Conservation (phyloP, 1,139 yeast species). For the Diutina pseudorugosa region DNA sequence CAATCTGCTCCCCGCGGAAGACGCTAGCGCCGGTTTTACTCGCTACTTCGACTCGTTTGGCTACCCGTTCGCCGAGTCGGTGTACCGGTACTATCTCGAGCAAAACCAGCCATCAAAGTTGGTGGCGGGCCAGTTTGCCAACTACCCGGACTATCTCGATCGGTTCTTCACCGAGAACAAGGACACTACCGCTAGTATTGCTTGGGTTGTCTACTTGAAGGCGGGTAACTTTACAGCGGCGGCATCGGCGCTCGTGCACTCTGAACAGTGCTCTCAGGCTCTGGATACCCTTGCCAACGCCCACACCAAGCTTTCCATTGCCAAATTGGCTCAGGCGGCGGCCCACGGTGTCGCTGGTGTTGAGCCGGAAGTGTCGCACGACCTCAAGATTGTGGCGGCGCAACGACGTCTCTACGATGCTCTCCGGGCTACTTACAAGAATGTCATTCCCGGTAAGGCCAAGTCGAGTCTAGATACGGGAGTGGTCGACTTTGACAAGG, state of each 20-base stretch:
- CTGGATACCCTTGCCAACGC: slow-evolving; percentile 33
- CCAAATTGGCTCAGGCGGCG: slow-evolving; percentile 44
- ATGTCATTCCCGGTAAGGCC: slow-evolving; percentile 10
- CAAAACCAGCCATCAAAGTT: slow-evolving; percentile 42
- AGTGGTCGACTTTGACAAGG: slow-evolving; percentile 9
- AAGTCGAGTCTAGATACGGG: slow-evolving; percentile 12
- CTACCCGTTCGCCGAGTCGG: slow-evolving; percentile 53
- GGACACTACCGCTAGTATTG: slow-evolving; percentile 39
- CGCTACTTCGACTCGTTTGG: slow-evolving; percentile 51
- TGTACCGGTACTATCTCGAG: slow-evolving; percentile 49
- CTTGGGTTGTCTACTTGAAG: slow-evolving; percentile 64
- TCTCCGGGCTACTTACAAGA: slow-evolving; percentile 14
- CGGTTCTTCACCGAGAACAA: slow-evolving; percentile 38
- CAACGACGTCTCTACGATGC: slow-evolving; percentile 12
- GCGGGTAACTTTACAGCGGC: slow-evolving; percentile 41
- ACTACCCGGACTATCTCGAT: slow-evolving; percentile 37
- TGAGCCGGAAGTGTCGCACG: slow-evolving; percentile 8
- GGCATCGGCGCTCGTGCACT: slow-evolving; percentile 6
- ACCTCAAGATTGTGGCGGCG: slow-evolving; percentile 13
- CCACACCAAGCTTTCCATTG: slow-evolving; percentile 54
- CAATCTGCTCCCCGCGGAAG: slow-evolving; percentile 36
- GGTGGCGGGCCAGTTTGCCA: slow-evolving; percentile 40
- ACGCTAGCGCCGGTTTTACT: slow-evolving; percentile 25
- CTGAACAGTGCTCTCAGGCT: slow-evolving; percentile 16
- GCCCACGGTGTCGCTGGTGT: slow-evolving; percentile 8